Percentiles rank a stretch among this genome's conserved stretches.
Evolutionary conservation across 2,329 filamentous ascomycete species (phyloP).

Genomic region (Verticillium albo-atrum): DNA sequence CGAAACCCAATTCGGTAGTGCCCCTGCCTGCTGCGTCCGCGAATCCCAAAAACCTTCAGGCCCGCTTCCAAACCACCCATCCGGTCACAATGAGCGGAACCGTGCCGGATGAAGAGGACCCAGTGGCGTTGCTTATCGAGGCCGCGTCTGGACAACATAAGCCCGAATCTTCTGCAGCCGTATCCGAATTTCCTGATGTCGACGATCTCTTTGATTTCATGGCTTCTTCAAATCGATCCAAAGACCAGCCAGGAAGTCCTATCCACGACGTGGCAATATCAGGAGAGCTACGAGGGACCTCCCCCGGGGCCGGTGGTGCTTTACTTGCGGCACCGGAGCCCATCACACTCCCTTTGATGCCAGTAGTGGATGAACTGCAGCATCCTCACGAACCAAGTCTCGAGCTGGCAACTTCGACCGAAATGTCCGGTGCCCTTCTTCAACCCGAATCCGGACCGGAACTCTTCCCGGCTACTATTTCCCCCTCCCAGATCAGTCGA

Average conservation of each 20-base stretch:
- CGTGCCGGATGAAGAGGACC: background rate
- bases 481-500: conserved; percentile 32
- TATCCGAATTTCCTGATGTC: background rate
- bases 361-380: background rate
- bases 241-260: background rate
- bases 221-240: background rate
- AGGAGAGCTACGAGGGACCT: background rate
- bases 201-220: background rate
- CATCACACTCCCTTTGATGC: background rate
- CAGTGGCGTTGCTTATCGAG: background rate
- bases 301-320: background rate
- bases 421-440: background rate
- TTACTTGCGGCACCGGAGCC: background rate
- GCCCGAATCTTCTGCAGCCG: background rate
- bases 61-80: background rate
- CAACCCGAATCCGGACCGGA: background rate
- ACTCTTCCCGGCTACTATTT: conserved; percentile 24
- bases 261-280: background rate
- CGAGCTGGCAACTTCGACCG: background rate
- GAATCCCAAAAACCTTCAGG: background rate
- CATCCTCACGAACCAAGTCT: background rate
- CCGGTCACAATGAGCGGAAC: background rate
- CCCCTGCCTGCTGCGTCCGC: too few species aligned
- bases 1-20: background rate
- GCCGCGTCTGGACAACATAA: conserved; percentile 8